phyloP scores from a whole-genome alignment of 2,329 filamentous ascomycete species.

The Capronia coronata region DNA sequence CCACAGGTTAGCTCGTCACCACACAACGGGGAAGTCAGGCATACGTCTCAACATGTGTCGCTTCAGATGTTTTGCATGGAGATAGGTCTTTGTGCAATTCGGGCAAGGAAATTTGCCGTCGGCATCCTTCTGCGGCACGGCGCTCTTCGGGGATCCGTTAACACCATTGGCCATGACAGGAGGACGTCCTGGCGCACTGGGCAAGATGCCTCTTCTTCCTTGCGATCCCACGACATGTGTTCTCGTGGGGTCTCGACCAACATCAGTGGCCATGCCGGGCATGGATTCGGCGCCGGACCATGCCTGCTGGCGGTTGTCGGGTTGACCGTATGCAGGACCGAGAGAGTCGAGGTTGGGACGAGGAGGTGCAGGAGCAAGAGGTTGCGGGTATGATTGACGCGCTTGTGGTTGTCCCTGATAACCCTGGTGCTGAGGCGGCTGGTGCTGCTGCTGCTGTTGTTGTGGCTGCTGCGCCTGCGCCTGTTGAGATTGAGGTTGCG shows the following conservation, averaged over 20 bases:
- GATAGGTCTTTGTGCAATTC: slow-evolving; percentile 96
- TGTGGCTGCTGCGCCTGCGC: slow-evolving; percentile 31
- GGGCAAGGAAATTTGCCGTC: slow-evolving; percentile 98
- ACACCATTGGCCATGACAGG: slow-evolving; percentile 60
- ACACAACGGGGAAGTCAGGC: slow-evolving; percentile 33
- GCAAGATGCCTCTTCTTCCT: slow-evolving; percentile 82
- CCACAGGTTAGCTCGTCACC: slow-evolving; percentile 33
- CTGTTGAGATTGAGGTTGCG: slow-evolving; percentile 37
- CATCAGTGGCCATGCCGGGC: slow-evolving; percentile 36
- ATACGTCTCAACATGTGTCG: slow-evolving; percentile 92
- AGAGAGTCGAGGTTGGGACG: slow-evolving; percentile 58
- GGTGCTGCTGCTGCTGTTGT: slow-evolving; percentile 37
- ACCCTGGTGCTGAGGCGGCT: slow-evolving; percentile 36
- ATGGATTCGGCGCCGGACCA: slow-evolving; percentile 39
- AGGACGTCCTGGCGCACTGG: slow-evolving; percentile 79
- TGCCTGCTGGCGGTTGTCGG: slow-evolving; percentile 43
- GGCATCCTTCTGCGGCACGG: slow-evolving; percentile 88
- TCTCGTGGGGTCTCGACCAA: slow-evolving; percentile 40
- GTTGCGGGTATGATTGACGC: slow-evolving; percentile 65
- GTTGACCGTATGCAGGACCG: slow-evolving; percentile 54
- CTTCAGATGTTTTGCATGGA: slow-evolving; percentile 96
- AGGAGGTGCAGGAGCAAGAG: slow-evolving; percentile 65
- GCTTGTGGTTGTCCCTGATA: slow-evolving; percentile 50
- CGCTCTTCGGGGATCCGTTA: slow-evolving; percentile 64
- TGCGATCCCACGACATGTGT: slow-evolving; percentile 94